These are phyloP conservation scores for Aspergillus saccharolyticus DNA, from an alignment of 495 filamentous ascomycete species.

Conservation along the genomic window DNA sequence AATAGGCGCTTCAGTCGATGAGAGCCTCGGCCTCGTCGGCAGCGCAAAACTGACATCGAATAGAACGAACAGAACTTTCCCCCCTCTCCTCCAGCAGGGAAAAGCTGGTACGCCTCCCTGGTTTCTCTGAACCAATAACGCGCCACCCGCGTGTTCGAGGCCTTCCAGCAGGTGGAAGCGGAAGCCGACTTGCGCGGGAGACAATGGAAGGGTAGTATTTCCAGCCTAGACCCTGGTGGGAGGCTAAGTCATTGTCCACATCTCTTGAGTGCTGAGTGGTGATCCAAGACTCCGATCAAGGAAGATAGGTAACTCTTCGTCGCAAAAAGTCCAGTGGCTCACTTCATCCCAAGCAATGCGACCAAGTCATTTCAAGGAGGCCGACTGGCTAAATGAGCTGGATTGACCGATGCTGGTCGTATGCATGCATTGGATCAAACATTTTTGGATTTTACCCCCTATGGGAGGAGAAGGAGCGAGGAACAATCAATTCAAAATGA, in stretches of 20 bases:
- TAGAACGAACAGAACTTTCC: no score
- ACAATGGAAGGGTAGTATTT: neutral
- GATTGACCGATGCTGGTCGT: neutral
- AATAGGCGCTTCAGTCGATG: slow-evolving; percentile 20
- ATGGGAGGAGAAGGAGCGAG: neutral
- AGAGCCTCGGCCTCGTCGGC: slow-evolving; percentile 29
- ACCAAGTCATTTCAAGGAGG: neutral
- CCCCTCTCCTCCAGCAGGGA: slow-evolving; percentile 9
- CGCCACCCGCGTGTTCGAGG: slow-evolving; percentile 19
- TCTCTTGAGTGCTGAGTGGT: neutral
- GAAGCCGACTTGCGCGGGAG: slow-evolving; percentile 18
- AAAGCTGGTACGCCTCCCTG: slow-evolving; percentile 17
- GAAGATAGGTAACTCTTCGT: neutral
- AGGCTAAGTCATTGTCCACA: no score
- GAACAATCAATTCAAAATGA: neutral
- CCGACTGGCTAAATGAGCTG: neutral
- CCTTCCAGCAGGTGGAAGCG: slow-evolving; percentile 12
- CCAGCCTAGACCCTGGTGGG: slow-evolving; percentile 7
- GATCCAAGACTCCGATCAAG: neutral
- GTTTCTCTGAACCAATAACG: slow-evolving; percentile 10
- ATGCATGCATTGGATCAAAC: neutral
- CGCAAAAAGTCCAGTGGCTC: no score
- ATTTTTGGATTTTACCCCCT: neutral
- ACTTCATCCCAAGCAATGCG: neutral
- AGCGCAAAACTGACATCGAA: slow-evolving; percentile 14